Percentiles rank a stretch among this genome's conserved stretches.
phyloP scores from a whole-genome alignment of 129 eudicot species.

The sunflower (Helianthus annuus) region HanXRQr2.0-SUNRISE NC_035441.2:152044007-152044506 shows the following conservation, averaged over 20 bases:
- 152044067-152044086: background rate
- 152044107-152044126: background rate
- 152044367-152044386: constrained; percentile 61
- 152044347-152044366: constrained; percentile 32
- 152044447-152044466: constrained; percentile 14
- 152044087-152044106: background rate
- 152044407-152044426: constrained; percentile 23
- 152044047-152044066: background rate
- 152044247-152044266: constrained; percentile 85
- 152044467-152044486: constrained; percentile 1
- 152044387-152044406: constrained; percentile 24
- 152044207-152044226: constrained; percentile 53
- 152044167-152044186: background rate
- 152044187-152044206: background rate
- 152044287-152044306: constrained; percentile 43
- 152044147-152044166: background rate
- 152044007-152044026: too few relatives aligned
- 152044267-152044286: constrained; percentile 37
- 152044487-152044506: constrained; percentile 4
- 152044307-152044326: constrained; percentile 40
- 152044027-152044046: background rate
- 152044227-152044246: constrained; percentile 42
- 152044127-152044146: background rate
- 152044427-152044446: constrained; percentile 31
- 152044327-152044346: constrained; percentile 24